Base-by-base conservation (phyloP, 495 filamentous ascomycete species). In the Chaetomium tenue region DNA sequence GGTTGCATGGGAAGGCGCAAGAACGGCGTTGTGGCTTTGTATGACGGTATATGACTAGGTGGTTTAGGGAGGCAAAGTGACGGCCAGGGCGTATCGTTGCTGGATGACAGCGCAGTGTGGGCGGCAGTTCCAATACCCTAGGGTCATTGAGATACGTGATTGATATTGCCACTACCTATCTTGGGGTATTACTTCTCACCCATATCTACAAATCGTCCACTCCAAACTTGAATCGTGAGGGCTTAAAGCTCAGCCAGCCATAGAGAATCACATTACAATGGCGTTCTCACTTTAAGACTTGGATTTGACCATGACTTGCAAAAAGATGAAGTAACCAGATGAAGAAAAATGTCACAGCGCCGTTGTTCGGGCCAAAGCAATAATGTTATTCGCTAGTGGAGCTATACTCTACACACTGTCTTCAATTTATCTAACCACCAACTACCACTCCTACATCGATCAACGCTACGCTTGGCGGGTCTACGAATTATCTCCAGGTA, bases 1-100 rank as follows among this genome's bases (percentile, higher is more conserved):
- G 50, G 28, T 15, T 56, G 60, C 51, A 56, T 63, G 60, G 50
- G 26, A 30, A 3, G 60, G 60, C 46, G 60, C 50, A 63, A 55
- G n/a, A 56, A 2, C n/a, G 51, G 51, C 39, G 60, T 47, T 56
- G 39, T 18, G 28, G 13, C 25, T 20, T 5, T n/a, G 46, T 20
- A 23, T 50, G 46, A 11, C 15, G 8, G 15, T 46, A 9, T 9
- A 46, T 3, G 39, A 12, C 6, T 2, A 26, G 5, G n/a, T n/a
- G 28, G 37, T 60, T 9, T 5, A 23, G 9, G 9, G n/a, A n/a
- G 20, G 28, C 15, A 8, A 39, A 18, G 30, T 13, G 30, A 23
- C 18, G 58, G 13, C 20, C 33, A 44, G 42, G 23, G 25, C 25
- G n/a, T 28, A 25, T 12, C n/a, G 18, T 16, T 37, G 15, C 25